Conservation (phyloP, 441 rosid genomes). For the Lagerstroemia fauriei region DNA sequence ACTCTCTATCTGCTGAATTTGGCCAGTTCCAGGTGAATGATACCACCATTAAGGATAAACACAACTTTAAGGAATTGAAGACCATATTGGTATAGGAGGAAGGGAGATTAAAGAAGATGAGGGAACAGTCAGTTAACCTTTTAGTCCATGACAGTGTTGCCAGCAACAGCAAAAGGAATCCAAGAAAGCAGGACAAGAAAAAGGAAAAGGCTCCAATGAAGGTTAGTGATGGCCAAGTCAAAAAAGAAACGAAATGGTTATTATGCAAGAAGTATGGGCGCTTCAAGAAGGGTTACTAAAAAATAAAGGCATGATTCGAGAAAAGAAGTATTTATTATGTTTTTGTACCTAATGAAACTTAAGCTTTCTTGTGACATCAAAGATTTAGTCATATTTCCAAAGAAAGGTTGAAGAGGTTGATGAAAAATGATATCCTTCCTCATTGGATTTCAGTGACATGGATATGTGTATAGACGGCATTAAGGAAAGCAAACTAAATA, state of each 20-base stretch:
- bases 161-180: too few species aligned
- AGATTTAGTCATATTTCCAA: background rate
- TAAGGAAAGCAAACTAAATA: slow-evolving; percentile 2
- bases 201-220: background rate
- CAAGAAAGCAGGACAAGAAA: background rate
- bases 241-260: too few species aligned
- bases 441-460: too few species aligned
- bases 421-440: too few species aligned
- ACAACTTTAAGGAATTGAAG: background rate
- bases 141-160: too few species aligned
- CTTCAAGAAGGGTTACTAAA: too few species aligned
- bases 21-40: background rate
- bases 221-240: too few species aligned
- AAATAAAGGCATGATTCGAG: background rate
- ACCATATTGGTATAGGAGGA: background rate
- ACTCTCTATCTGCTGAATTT: slow-evolving; percentile 1
- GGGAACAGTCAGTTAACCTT: too few species aligned
- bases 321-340: background rate
- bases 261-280: too few species aligned
- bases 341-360: background rate
- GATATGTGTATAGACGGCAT: background rate
- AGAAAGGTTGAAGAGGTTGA: too few species aligned
- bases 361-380: too few species aligned
- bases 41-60: slow-evolving; percentile 1
- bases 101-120: too few species aligned